Evolutionary conservation across 495 filamentous ascomycete genomes (phyloP), one percentile per base, ranked within the genome.

Genomic region (Daldinia loculata): DNA sequence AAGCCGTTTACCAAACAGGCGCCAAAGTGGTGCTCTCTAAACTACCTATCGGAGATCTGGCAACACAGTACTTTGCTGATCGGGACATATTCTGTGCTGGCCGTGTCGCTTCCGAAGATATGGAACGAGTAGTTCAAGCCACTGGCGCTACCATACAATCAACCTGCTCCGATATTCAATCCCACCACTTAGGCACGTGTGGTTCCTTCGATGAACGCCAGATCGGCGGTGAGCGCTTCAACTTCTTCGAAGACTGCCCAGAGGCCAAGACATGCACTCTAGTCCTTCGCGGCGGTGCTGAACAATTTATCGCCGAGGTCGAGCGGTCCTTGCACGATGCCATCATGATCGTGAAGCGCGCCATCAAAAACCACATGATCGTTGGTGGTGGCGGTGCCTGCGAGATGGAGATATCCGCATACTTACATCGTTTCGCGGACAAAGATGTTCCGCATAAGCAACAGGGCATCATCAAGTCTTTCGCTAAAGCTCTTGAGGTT

Each of bases 281-380:
- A 6, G 89, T 98, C 22, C 89, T 99, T 66, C 91, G 95, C 77
- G 95, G 95, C 74, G 95, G 95, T 57, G 95, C 95, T 29, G 95
- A 98, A 84, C 95, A 99, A 79, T 98, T 99, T 84, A 98, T 99
- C 75, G 95, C 95, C 45, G 95, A 99, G 79, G 95, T 98, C 0
- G 95, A 99, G 85, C 90, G 95, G 43, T 96, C 92, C 78, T 86
- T 99, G 63, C 95, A 99, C 81, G 95, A 99, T 77, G 95, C 95
- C 45, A 97, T 99, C 83, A 99, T 99, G 95, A 95, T 99, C 70
- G 95, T 99, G 70, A 98, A 97, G 86, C 93, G 96, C 53, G 92
- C 95, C 29, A 92, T 98, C 77, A 91, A 92, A 83, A 95, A 98
- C 82, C 89, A 90, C 68, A 92, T 87, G 72, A 97, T 99, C 74